Evolutionary conservation across 306 rosid species (phyloP).

Genomic region (Gillenia trifoliata): DNA sequence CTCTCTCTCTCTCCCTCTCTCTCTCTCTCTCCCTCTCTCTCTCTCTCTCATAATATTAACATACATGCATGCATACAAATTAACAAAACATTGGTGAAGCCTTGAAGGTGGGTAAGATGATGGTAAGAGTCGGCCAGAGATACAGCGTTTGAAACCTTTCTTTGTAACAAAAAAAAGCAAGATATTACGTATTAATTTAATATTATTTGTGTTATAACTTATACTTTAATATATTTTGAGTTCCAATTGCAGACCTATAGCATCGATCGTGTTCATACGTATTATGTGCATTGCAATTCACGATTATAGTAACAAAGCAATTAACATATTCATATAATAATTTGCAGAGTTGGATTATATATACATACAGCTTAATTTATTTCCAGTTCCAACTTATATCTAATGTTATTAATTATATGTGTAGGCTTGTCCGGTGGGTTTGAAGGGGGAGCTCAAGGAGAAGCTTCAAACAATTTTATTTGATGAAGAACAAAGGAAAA

Average conservation of each 20-base stretch:
- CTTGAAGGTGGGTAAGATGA: not conserved
- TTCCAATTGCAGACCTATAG: not conserved
- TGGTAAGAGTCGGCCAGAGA: not conserved
- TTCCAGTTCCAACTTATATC: not conserved
- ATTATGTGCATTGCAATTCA: not conserved
- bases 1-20: no score
- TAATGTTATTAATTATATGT: not conserved
- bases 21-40: no score
- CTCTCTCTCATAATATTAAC: not conserved
- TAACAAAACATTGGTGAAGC: not conserved
- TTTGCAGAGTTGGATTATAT: not conserved
- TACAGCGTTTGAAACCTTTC: not conserved
- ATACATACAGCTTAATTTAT: not conserved
- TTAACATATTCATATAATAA: not conserved
- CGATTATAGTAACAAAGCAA: not conserved
- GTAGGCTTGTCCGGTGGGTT: slow-evolving; percentile 56
- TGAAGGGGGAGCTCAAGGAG: slow-evolving; percentile 50
- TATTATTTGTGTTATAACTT: not conserved
- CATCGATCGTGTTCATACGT: no score
- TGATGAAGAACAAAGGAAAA: slow-evolving; percentile 58
- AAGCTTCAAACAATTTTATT: slow-evolving; percentile 58
- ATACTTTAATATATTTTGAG: not conserved
- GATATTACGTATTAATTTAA: not conserved
- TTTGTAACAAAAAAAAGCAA: no score
- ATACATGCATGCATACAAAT: slow-evolving; percentile 4